Conservation (phyloP, 2,329 filamentous ascomycete species). For the Epichloe elymi region DNA sequence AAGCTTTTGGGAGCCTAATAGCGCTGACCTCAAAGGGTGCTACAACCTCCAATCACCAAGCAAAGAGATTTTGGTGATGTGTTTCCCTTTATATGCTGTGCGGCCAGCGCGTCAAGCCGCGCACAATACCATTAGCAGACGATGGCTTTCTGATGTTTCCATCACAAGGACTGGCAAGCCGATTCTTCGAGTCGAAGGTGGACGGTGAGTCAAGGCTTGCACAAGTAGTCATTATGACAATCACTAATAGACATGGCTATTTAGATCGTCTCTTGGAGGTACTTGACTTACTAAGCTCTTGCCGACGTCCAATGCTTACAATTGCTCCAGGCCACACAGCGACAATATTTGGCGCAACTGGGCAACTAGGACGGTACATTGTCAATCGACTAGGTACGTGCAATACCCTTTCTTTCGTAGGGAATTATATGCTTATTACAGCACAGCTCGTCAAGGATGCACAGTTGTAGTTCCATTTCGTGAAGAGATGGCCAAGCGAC, state of each 20-base stretch:
- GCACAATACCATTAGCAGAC: slow-evolving; percentile 35
- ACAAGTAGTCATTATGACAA: background rate
- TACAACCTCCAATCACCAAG: background rate
- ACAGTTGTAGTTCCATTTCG: slow-evolving; percentile 87
- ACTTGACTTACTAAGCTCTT: slow-evolving; percentile 15
- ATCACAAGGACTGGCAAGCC: slow-evolving; percentile 96
- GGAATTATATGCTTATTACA: background rate
- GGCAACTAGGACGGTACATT: slow-evolving; percentile 91
- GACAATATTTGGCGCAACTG: slow-evolving; percentile 95
- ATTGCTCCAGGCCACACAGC: slow-evolving; percentile 66
- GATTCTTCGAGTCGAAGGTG: slow-evolving; percentile 76
- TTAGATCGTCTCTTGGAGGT: slow-evolving; percentile 82
- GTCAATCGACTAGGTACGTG: slow-evolving; percentile 74
- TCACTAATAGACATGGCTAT: slow-evolving; percentile 13
- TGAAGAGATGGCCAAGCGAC: slow-evolving; percentile 95
- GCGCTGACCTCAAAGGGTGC: background rate
- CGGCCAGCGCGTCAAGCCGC: slow-evolving; percentile 37
- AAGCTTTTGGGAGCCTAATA: background rate
- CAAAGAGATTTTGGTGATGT: slow-evolving; percentile 31
- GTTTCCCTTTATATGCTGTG: slow-evolving; percentile 41
- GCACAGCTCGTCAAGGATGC: slow-evolving; percentile 74
- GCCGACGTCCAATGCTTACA: slow-evolving; percentile 13
- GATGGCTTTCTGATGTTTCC: slow-evolving; percentile 63
- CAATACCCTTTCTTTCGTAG: background rate
- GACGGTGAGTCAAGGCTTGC: slow-evolving; percentile 51